Conservation (phyloP, 495 filamentous ascomycete species). For the Penicillium dipodomyicola region DNA sequence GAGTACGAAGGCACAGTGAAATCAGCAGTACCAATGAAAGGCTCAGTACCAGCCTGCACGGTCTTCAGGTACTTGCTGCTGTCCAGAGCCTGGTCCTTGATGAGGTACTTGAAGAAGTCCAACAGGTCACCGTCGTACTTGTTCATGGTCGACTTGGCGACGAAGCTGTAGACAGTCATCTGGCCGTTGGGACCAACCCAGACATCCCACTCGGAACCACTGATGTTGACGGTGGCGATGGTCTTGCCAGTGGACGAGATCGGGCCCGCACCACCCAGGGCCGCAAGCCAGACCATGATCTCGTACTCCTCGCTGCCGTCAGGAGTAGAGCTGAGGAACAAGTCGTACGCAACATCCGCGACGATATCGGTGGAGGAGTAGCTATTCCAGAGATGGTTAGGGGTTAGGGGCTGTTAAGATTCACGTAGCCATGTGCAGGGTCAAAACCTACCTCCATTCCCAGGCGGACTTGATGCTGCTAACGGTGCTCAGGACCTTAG, state of each 20-base stretch:
- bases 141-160: constrained; percentile 46
- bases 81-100: constrained; percentile 46
- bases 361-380: constrained; percentile 55
- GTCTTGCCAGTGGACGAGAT: constrained; percentile 57
- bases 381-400: constrained; percentile 27
- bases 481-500: constrained; percentile 48
- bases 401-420: not conserved
- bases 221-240: constrained; percentile 53
- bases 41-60: constrained; percentile 58
- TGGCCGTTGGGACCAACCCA: constrained; percentile 55
- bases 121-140: constrained; percentile 56
- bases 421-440: not conserved
- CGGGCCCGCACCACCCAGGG: constrained; percentile 59
- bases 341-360: constrained; percentile 65
- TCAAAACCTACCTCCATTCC: constrained; percentile 47
- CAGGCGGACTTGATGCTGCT: constrained; percentile 50
- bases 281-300: constrained; percentile 70
- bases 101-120: constrained; percentile 58
- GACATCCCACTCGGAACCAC: constrained; percentile 50
- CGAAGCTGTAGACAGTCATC: constrained; percentile 61
- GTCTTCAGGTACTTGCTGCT: constrained; percentile 53
- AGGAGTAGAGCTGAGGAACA: constrained; percentile 54
- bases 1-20: constrained; percentile 42
- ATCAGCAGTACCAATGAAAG: constrained; percentile 47
- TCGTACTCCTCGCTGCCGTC: constrained; percentile 55